Evolutionary conservation across 495 filamentous ascomycete genomes (phyloP), one percentile per base, ranked within the genome.

Genomic region (Penicillium mononematosum): DNA sequence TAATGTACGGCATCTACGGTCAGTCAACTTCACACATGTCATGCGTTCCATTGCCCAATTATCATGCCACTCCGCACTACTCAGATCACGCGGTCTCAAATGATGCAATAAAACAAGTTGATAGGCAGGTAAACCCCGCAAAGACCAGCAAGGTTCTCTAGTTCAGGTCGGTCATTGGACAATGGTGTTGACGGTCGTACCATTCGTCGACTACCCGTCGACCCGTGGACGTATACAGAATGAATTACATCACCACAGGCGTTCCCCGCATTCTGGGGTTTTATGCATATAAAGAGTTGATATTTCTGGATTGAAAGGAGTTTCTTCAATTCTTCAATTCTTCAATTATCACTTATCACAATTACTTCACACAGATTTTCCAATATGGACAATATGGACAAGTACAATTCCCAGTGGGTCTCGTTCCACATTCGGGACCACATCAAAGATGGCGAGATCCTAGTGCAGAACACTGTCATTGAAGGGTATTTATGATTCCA

Each of bases 391-490:
- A 70, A 67, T 36, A 24, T 51, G 34, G 58, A 63, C 53, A 70
- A 67, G 45, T 62, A 73, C 60, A 64, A 64, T 29, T 65, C 70
- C n/a, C 62, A 69, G 54, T 75, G 72, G 72, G 67, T 75, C 46
- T 60, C 60, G 24, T 69, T 75, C 60, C 72, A 75, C 53, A 75
- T 75, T 47, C 67, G 72, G 19, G 72, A 70, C 65, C 70, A 65
- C 46, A 61, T 75, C 14, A 55, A 67, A 8, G 53, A 70, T 29
- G 69, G 72, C 34, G 58, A 70, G 24, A 64, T 75, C 45, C 53
- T 48, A 12, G 59, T 75, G 32, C 61, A 67, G 42, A 62, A 75
- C 61, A 65, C 69, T 24, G 60, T 75, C 52, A 65, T 75, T 45
- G 59, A 73, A 57, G 66, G 58, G 72, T 73, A 66, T 29, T 47